Evolutionary conservation across 2,329 filamentous ascomycete genomes (phyloP).

Genomic region (Penicillium oxalicum): DNA sequence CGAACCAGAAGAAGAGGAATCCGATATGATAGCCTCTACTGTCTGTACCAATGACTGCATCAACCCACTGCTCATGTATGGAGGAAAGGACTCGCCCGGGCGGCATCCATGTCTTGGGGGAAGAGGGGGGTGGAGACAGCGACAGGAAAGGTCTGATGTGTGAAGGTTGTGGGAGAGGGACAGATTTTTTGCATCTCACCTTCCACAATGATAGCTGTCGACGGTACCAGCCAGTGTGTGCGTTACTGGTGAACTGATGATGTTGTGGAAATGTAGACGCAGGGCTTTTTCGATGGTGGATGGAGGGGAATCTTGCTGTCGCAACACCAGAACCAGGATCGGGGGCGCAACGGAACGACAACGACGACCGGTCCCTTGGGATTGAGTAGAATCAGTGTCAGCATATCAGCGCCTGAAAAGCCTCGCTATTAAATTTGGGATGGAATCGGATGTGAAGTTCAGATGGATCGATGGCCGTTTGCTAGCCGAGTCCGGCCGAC

Average conservation of each 20-base stretch:
- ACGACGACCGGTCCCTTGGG: conserved; percentile 25
- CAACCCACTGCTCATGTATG: conserved; percentile 29
- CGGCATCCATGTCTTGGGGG: conserved; percentile 22
- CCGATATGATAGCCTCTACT: conserved; percentile 20
- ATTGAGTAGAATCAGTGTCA: conserved; percentile 19
- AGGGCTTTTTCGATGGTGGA: conserved; percentile 26
- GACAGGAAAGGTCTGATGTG: conserved; percentile 19
- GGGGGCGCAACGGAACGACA: conserved; percentile 28
- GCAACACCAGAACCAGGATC: conserved; percentile 35
- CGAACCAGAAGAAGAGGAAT: conserved; percentile 22
- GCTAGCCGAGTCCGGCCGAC: conserved; percentile 26
- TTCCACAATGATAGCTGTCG: conserved; percentile 30
- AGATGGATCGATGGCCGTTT: conserved; percentile 18
- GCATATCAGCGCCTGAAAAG: conserved; percentile 20
- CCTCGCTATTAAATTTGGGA: conserved; percentile 15
- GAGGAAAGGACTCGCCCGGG: conserved; percentile 16
- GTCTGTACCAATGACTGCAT: conserved; percentile 29
- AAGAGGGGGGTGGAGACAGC: conserved; percentile 1
- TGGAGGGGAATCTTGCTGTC: conserved; percentile 31
- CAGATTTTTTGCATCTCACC: conserved; percentile 29
- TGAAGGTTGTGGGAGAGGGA: conserved; percentile 22
- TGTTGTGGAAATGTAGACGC: conserved; percentile 16
- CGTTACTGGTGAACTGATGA: conserved; percentile 29
- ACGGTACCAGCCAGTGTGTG: conserved; percentile 24
- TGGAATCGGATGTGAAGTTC: conserved; percentile 7